These are phyloP conservation scores for Plantago major DNA, from an alignment of 257 asterid genomes.

Conservation along the genomic window DNA sequence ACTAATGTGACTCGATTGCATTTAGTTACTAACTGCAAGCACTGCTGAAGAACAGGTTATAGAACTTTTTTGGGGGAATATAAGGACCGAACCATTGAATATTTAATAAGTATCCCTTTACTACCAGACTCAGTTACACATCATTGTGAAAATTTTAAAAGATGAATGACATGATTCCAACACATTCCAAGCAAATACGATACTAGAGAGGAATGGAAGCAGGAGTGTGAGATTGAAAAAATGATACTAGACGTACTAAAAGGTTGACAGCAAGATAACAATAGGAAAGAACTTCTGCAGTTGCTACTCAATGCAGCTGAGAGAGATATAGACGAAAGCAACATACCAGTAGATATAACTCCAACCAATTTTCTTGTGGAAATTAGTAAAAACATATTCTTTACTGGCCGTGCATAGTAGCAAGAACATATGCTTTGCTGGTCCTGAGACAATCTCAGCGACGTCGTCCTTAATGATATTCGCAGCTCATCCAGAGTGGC, in stretches of 20 bases:
- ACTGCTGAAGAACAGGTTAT: no score
- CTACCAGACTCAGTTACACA: no score
- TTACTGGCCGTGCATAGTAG: no score
- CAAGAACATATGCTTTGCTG: conserved; percentile 36
- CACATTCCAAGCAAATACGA: conserved; percentile 53
- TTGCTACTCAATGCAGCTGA: conserved; percentile 55
- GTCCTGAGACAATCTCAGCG: conserved; percentile 62
- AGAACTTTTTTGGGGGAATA: no score
- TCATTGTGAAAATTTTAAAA: no score
- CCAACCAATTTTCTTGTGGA: conserved; percentile 47
- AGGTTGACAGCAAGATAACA: conserved; percentile 21
- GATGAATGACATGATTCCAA: conserved; percentile 28
- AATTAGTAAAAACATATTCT: conserved; percentile 62
- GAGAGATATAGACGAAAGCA: conserved; percentile 28
- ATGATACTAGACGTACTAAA: conserved; percentile 47
- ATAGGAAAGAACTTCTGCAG: conserved; percentile 51
- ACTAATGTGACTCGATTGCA: no score
- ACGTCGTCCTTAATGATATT: conserved; percentile 74
- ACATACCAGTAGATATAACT: conserved; percentile 34
- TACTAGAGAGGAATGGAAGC: conserved; percentile 42
- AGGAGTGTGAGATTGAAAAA: conserved; percentile 50
- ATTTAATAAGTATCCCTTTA: no score
- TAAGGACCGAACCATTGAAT: no score
- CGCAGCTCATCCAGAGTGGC: conserved; percentile 75
- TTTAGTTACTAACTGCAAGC: no score